phyloP scores from a whole-genome alignment of 352 stramenopile genomes.

The Pythium rishiriense region DNA sequence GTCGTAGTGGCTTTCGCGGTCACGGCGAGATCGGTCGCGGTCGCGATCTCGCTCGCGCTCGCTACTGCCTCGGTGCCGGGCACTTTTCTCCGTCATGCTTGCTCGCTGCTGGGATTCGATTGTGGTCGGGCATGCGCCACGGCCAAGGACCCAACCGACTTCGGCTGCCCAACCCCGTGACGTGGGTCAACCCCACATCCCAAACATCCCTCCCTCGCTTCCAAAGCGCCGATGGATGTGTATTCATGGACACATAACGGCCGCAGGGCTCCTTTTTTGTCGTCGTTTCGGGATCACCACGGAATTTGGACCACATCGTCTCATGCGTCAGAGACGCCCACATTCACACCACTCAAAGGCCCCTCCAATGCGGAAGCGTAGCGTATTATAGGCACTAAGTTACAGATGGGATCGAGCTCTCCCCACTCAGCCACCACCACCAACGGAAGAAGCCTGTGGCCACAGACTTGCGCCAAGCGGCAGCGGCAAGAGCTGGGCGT shows the following conservation, averaged over 20 bases:
- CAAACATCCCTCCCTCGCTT: neutral
- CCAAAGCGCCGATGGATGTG: neutral
- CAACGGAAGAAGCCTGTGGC: neutral
- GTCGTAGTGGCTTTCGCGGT: constrained; percentile 25
- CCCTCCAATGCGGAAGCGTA: neutral
- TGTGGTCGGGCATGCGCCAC: neutral
- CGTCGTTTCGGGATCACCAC: neutral
- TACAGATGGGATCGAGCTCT: neutral
- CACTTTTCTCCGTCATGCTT: constrained; percentile 26
- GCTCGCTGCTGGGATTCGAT: neutral
- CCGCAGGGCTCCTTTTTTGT: neutral
- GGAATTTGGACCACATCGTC: neutral
- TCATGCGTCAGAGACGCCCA: neutral
- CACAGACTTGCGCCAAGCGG: constrained; percentile 19
- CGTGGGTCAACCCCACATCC: neutral
- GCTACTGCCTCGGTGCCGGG: constrained; percentile 10
- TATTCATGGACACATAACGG: constrained; percentile 12
- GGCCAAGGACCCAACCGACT: too few relatives aligned
- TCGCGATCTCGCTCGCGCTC: constrained; percentile 21
- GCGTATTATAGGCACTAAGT: neutral
- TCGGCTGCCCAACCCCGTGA: neutral
- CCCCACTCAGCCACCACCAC: neutral
- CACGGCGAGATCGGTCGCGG: constrained; percentile 18
- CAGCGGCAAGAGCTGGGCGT: constrained; percentile 6
- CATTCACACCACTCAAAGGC: neutral